phyloP scores from a whole-genome alignment of 2,329 filamentous ascomycete genomes.

The Aureobasidium melanogenum region DNA sequence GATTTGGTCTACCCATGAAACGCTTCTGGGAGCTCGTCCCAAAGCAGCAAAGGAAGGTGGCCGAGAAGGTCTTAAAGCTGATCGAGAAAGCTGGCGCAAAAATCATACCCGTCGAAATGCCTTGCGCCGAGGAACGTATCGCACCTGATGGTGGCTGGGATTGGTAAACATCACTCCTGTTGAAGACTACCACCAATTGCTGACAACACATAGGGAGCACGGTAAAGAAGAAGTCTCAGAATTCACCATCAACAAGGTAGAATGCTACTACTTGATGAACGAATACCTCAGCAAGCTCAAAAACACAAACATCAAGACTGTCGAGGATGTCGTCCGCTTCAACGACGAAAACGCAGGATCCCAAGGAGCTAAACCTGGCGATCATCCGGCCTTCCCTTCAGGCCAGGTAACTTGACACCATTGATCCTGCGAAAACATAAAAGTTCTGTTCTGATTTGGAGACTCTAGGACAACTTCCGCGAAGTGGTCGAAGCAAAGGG shows the following conservation, averaged over 20 bases:
- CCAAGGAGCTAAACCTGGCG: conserved; percentile 19
- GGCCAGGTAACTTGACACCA: conserved; percentile 19
- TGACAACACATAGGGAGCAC: conserved; percentile 12
- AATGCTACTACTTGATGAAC: conserved; percentile 20
- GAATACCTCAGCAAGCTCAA: conserved; percentile 18
- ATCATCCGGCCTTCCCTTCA: conserved; percentile 21
- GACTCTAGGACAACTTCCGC: conserved; percentile 16
- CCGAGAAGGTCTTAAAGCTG: conserved; percentile 39
- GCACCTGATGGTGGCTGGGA: conserved; percentile 22
- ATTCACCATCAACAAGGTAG: conserved; percentile 19
- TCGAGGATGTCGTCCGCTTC: conserved; percentile 18
- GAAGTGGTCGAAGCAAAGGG: conserved; percentile 16
- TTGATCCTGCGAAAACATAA: background rate
- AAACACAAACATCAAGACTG: conserved; percentile 15
- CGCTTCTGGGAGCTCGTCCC: conserved; percentile 53
- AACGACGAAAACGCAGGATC: conserved; percentile 17
- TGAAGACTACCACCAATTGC: background rate
- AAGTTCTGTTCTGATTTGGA: background rate
- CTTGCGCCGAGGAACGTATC: conserved; percentile 23
- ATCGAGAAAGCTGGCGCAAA: conserved; percentile 44
- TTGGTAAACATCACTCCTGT: conserved; percentile 16
- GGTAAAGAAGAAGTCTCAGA: conserved; percentile 17
- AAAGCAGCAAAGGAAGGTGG: conserved; percentile 39
- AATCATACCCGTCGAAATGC: conserved; percentile 21
- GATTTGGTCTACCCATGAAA: conserved; percentile 56